phyloP scores from a whole-genome alignment of 495 filamentous ascomycete genomes.

The Aspergillus coremiiformis region DNA sequence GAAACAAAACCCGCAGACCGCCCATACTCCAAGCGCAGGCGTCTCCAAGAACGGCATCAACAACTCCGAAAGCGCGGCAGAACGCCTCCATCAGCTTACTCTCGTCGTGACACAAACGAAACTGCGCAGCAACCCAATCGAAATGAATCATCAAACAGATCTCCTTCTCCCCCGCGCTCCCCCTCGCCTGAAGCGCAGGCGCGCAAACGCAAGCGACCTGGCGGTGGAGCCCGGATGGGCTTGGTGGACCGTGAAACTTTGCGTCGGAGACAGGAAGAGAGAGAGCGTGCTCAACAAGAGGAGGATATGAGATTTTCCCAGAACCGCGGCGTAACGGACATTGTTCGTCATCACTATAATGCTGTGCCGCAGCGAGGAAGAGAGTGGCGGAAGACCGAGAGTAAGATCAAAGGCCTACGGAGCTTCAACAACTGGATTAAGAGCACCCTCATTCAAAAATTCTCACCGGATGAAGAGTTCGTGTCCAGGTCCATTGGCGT shows the following conservation, averaged over 20 bases:
- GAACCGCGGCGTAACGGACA: slow-evolving; percentile 63
- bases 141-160: slow-evolving; percentile 23
- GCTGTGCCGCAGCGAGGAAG: slow-evolving; percentile 80
- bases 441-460: slow-evolving; percentile 92
- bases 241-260: slow-evolving; percentile 62
- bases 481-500: slow-evolving; percentile 31
- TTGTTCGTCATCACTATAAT: slow-evolving; percentile 91
- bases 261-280: slow-evolving; percentile 56
- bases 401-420: slow-evolving; percentile 85
- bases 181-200: slow-evolving; percentile 38
- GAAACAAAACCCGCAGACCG: slow-evolving; percentile 19
- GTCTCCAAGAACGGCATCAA: slow-evolving; percentile 40
- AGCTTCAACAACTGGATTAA: slow-evolving; percentile 99
- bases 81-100: slow-evolving; percentile 36
- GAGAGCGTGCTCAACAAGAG: slow-evolving; percentile 52
- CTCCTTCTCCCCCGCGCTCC: slow-evolving; percentile 32
- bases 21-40: slow-evolving; percentile 33
- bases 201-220: slow-evolving; percentile 79
- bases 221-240: slow-evolving; percentile 68
- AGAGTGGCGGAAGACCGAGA: slow-evolving; percentile 90
- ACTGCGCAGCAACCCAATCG: slow-evolving; percentile 8
- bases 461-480: slow-evolving; percentile 74
- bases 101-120: slow-evolving; percentile 33
- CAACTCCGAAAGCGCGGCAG: slow-evolving; percentile 31
- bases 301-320: slow-evolving; percentile 42